These are phyloP conservation scores for Suillus discolor DNA, from an alignment of 768 basidiomycete species.

Conservation along the genomic window DNA sequence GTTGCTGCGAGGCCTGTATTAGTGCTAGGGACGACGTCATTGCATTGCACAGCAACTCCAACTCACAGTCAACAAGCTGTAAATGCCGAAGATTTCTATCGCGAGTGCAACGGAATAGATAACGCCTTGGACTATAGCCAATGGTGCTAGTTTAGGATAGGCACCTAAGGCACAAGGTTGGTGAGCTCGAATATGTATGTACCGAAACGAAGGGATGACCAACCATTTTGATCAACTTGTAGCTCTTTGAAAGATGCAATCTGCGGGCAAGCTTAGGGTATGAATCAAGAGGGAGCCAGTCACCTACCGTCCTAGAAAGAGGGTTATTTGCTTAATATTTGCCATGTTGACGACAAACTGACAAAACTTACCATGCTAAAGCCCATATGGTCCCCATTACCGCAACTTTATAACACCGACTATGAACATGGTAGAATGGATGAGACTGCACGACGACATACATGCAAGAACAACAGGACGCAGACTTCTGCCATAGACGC, in stretches of 20 bases:
- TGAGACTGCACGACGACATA: slow-evolving; percentile 31
- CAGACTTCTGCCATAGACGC: slow-evolving; percentile 57
- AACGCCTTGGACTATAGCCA: slow-evolving; percentile 62
- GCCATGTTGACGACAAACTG: neutral
- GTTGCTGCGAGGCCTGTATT: slow-evolving; percentile 46
- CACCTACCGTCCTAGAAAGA: slow-evolving; percentile 25
- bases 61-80: slow-evolving; percentile 54
- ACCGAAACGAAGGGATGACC: slow-evolving; percentile 22
- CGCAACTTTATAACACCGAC: slow-evolving; percentile 32
- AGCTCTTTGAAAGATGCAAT: slow-evolving; percentile 64
- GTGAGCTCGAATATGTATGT: neutral
- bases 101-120: slow-evolving; percentile 52
- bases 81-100: slow-evolving; percentile 59
- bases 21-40: neutral
- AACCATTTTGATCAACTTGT: slow-evolving; percentile 49
- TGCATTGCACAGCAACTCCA: neutral
- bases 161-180: slow-evolving; percentile 35
- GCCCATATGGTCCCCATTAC: slow-evolving; percentile 59
- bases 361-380: slow-evolving; percentile 57
- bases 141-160: slow-evolving; percentile 47
- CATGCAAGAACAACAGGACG: slow-evolving; percentile 58
- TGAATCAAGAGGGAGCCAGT: neutral
- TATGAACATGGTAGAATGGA: neutral
- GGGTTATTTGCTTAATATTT: neutral
- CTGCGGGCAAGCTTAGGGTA: slow-evolving; percentile 35